These are phyloP conservation scores for Emmonsia crescens DNA, from an alignment of 2,329 filamentous ascomycete genomes.

Conservation along the genomic window DNA sequence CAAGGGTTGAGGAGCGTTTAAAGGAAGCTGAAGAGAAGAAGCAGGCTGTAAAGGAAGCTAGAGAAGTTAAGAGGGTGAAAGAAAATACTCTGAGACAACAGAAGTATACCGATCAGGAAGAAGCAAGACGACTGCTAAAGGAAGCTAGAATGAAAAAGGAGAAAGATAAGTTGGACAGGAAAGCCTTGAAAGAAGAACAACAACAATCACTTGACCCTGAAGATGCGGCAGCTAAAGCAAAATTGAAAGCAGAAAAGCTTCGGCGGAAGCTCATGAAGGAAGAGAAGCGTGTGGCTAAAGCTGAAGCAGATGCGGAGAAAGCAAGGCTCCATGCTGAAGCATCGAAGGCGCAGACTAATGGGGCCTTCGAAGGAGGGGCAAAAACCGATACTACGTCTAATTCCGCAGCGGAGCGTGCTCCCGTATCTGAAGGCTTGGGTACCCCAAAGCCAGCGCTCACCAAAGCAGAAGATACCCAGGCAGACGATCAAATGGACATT, in stretches of 20 bases:
- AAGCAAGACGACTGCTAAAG: slow-evolving; percentile 23
- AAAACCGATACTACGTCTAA: not conserved
- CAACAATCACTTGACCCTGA: slow-evolving; percentile 17
- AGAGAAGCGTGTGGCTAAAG: slow-evolving; percentile 41
- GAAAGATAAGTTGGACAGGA: slow-evolving; percentile 15
- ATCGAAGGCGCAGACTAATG: not conserved
- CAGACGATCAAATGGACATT: not conserved
- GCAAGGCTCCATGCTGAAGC: slow-evolving; percentile 26
- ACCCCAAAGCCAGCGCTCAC: not conserved
- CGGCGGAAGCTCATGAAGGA: slow-evolving; percentile 51
- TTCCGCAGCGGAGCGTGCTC: not conserved
- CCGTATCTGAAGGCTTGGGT: not conserved
- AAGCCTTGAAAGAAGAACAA: slow-evolving; percentile 15
- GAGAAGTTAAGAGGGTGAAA: slow-evolving; percentile 27
- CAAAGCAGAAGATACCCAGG: not conserved
- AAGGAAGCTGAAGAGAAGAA: slow-evolving; percentile 45
- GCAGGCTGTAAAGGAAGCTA: slow-evolving; percentile 25
- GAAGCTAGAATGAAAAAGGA: slow-evolving; percentile 21
- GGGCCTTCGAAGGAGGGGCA: not conserved
- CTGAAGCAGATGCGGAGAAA: slow-evolving; percentile 33
- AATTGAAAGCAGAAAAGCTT: slow-evolving; percentile 32
- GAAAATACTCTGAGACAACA: slow-evolving; percentile 24
- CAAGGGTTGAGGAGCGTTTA: slow-evolving; percentile 42
- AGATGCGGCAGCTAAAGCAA: slow-evolving; percentile 28
- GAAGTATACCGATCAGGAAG: slow-evolving; percentile 29